Evolutionary conservation across 2,329 filamentous ascomycete species (phyloP).

Genomic region (Chaetomiaceae sp.): DNA sequence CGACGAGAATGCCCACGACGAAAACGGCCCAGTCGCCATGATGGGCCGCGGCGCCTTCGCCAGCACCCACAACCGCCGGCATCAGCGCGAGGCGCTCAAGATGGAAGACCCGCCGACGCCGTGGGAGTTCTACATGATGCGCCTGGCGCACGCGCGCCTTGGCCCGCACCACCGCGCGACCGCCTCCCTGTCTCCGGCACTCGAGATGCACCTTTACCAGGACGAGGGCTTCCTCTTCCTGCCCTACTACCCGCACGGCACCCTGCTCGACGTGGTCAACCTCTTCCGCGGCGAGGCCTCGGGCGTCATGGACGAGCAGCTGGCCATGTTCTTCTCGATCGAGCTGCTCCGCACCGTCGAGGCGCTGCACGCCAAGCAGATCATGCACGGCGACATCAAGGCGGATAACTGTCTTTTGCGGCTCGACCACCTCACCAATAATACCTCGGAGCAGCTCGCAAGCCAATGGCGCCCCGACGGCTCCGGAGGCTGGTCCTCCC

Average conservation of each 20-base stretch:
- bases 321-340: conserved; percentile 93
- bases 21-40: conserved; percentile 44
- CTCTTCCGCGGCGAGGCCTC: conserved; percentile 67
- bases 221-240: conserved; percentile 89
- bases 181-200: conserved; percentile 74
- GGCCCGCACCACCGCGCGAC: conserved; percentile 65
- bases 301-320: conserved; percentile 78
- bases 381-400: conserved; percentile 93
- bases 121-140: conserved; percentile 98
- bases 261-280: conserved; percentile 92
- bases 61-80: conserved; percentile 47
- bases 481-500: conserved; percentile 69
- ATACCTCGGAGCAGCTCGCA: conserved; percentile 39
- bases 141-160: conserved; percentile 71
- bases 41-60: conserved; percentile 61
- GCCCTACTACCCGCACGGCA: conserved; percentile 84
- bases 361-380: conserved; percentile 69
- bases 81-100: conserved; percentile 77
- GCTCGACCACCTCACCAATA: conserved; percentile 50
- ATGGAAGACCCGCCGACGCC: conserved; percentile 84
- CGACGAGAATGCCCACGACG: conserved; percentile 40
- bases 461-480: conserved; percentile 70
- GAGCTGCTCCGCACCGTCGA: conserved; percentile 90
- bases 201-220: conserved; percentile 87
- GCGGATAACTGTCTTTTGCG: conserved; percentile 92